phyloP scores from a whole-genome alignment of 2,329 filamentous ascomycete species.

The Alternaria conjuncta region DNA sequence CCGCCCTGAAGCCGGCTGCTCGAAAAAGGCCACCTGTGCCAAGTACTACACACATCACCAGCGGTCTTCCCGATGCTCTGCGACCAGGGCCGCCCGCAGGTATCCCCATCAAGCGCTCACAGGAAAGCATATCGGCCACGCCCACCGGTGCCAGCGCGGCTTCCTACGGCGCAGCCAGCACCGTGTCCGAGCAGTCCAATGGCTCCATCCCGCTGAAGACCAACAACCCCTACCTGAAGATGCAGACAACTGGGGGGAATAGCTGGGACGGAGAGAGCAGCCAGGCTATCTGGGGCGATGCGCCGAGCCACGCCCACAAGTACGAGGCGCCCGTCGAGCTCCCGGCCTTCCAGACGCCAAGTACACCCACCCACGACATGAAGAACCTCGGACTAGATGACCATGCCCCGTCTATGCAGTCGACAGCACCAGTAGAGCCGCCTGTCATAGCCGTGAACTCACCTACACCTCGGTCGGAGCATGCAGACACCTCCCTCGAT shows the following conservation, averaged over 20 bases:
- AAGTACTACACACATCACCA: constrained; percentile 12
- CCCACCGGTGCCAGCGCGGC: constrained; percentile 37
- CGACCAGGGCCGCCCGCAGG: constrained; percentile 42
- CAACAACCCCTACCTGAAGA: constrained; percentile 54
- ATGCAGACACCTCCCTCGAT: constrained; percentile 30
- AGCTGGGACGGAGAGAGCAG: constrained; percentile 47
- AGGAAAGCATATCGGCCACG: constrained; percentile 38
- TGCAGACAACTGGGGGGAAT: constrained; percentile 47
- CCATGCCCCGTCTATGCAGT: constrained; percentile 14
- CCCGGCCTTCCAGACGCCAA: constrained; percentile 50
- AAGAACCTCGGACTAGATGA: constrained; percentile 46
- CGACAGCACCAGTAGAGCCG: constrained; percentile 29
- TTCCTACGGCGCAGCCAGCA: constrained; percentile 40
- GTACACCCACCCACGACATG: constrained; percentile 47
- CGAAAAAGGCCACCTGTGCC: constrained; percentile 33
- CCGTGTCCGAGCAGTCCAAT: constrained; percentile 34
- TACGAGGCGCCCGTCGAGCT: constrained; percentile 50
- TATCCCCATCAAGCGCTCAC: constrained; percentile 36
- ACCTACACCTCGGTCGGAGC: constrained; percentile 24
- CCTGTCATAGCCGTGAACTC: constrained; percentile 38
- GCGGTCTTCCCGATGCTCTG: constrained; percentile 38
- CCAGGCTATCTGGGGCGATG: constrained; percentile 49
- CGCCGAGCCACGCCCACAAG: constrained; percentile 31
- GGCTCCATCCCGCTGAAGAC: constrained; percentile 46
- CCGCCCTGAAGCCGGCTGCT: constrained; percentile 44